Evolutionary conservation across 345 rosid species (phyloP).

Genomic region (Pseudoturritis turrita): DNA sequence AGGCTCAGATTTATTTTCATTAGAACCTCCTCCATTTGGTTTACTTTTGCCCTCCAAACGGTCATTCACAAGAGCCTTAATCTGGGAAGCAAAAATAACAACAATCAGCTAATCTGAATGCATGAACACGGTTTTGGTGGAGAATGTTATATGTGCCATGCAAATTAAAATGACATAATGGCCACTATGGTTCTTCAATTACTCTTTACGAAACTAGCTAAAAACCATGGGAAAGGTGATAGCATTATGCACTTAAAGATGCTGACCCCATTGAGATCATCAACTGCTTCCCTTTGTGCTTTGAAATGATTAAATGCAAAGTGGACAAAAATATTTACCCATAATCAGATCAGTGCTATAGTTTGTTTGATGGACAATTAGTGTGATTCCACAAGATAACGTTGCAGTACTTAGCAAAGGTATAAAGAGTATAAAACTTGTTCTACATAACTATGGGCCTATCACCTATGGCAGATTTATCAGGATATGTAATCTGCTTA

Average conservation of each 20-base stretch:
- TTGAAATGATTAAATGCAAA: neutral
- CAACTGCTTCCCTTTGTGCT: neutral
- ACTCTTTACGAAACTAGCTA: neutral
- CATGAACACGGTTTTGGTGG: neutral
- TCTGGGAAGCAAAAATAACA: conserved; percentile 36
- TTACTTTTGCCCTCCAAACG: conserved; percentile 73
- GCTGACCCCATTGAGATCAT: neutral
- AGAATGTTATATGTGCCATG: neutral
- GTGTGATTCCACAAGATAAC: neutral
- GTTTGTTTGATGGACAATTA: neutral
- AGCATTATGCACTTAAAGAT: neutral
- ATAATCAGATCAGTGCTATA: neutral
- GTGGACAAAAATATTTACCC: neutral
- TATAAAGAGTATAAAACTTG: neutral
- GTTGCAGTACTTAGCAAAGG: neutral
- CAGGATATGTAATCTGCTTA: neutral
- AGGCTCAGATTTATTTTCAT: conserved; percentile 51
- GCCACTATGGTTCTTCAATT: neutral
- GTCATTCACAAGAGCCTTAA: conserved; percentile 79
- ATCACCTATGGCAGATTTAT: neutral
- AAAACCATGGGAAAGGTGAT: neutral
- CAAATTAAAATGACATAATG: neutral
- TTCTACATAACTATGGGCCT: conserved; percentile 3
- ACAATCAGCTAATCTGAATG: neutral
- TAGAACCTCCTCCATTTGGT: conserved; percentile 58